Conservation (phyloP, 805 yeast species). For the Scheffersomyces stipitis region DNA sequence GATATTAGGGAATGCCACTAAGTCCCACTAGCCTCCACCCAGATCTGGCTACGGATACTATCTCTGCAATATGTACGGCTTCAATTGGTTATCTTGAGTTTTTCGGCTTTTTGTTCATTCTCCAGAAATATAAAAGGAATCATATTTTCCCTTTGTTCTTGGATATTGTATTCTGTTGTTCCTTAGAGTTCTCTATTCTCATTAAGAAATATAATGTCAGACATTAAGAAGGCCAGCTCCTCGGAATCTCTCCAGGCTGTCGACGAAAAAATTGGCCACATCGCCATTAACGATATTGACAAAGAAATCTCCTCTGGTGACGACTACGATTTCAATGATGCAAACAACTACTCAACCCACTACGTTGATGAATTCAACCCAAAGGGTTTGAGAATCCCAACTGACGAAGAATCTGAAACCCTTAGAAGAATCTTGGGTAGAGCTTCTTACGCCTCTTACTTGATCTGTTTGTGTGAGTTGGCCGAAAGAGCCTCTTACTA, state of each 20-base stretch:
- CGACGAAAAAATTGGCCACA: not conserved
- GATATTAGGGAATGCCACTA: no score
- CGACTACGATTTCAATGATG: constrained; percentile 14
- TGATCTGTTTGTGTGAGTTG: constrained; percentile 47
- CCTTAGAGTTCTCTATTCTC: no score
- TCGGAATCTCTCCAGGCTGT: constrained; percentile 4
- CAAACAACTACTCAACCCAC: constrained; percentile 16
- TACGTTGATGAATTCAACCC: constrained; percentile 37
- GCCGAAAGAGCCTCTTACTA: constrained; percentile 59
- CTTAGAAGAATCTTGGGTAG: constrained; percentile 43
- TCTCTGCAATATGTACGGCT: no score
- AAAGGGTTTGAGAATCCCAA: constrained; percentile 35
- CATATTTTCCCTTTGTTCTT: no score
- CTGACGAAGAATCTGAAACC: constrained; percentile 21
- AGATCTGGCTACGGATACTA: no score
- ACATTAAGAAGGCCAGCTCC: no score
- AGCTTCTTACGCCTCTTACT: constrained; percentile 49
- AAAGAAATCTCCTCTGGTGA: constrained; percentile 1
- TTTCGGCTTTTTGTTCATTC: no score
- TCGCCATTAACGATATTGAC: constrained; percentile 6
- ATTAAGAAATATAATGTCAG: no score
- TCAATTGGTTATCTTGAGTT: no score
- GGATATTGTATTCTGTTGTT: no score
- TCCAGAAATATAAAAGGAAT: no score
- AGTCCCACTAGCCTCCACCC: no score